Percentiles rank a stretch among this genome's conserved stretches.
These are phyloP conservation scores for Haematococcus lacustris DNA, from an alignment of 139 green algal species.

Conservation along the genomic window DNA sequence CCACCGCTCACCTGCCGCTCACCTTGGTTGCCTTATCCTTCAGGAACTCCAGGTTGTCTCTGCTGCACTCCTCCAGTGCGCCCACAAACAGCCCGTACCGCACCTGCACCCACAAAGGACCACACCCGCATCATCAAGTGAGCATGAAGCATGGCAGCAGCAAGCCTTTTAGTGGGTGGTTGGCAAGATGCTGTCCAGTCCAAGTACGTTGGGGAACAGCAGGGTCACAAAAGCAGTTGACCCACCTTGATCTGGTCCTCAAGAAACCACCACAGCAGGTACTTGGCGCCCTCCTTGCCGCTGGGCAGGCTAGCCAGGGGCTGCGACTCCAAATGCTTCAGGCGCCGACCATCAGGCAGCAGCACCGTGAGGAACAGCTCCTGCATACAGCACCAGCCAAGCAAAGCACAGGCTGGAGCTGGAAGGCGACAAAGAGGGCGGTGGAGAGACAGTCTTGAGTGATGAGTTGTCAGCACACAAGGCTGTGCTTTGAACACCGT, in stretches of 20 bases:
- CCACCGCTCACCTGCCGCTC: no score
- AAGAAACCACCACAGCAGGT: slow-evolving; percentile 70
- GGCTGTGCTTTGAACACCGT: no score
- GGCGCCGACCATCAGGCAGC: slow-evolving; percentile 85
- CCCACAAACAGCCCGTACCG: slow-evolving; percentile 56
- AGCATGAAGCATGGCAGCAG: no score
- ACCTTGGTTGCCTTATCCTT: slow-evolving; percentile 69
- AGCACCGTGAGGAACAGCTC: slow-evolving; percentile 77
- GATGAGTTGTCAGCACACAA: neutral
- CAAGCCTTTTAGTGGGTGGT: neutral
- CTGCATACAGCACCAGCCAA: no score
- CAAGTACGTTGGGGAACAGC: no score
- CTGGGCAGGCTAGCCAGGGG: slow-evolving; percentile 34
- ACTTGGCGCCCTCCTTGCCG: slow-evolving; percentile 45
- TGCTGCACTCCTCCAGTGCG: slow-evolving; percentile 59
- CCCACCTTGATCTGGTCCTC: slow-evolving; percentile 82
- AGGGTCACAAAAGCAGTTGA: no score
- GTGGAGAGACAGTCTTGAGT: neutral
- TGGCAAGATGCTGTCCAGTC: neutral
- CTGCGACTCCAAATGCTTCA: slow-evolving; percentile 59
- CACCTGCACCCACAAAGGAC: no score
- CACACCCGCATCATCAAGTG: no score
- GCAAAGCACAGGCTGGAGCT: no score
- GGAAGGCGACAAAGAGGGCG: no score
- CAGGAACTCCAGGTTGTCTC: slow-evolving; percentile 77